Conservation (phyloP, 2,329 filamentous ascomycete species). For the Stagonosporopsis tanaceti region DNA sequence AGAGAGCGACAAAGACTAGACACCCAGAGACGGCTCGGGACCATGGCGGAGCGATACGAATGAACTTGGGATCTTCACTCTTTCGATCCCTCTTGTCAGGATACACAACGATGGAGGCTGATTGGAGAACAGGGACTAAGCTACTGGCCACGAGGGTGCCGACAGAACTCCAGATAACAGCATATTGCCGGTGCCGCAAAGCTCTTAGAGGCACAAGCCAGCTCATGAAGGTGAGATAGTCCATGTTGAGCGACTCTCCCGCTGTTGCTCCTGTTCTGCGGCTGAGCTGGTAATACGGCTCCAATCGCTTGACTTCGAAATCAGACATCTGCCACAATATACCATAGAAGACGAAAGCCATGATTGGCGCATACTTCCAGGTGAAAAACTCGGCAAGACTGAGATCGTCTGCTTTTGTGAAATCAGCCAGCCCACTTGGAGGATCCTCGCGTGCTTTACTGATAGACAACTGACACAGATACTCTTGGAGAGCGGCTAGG, state of each 20-base stretch:
- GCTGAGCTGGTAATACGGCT: constrained; percentile 58
- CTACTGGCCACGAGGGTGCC: constrained; percentile 72
- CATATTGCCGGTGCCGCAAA: constrained; percentile 69
- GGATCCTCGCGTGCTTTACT: constrained; percentile 24
- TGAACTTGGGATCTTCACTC: constrained; percentile 59
- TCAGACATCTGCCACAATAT: constrained; percentile 60
- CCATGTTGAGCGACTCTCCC: constrained; percentile 70
- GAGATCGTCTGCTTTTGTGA: constrained; percentile 40
- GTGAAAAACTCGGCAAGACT: constrained; percentile 44
- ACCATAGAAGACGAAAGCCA: constrained; percentile 58
- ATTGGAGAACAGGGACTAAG: constrained; percentile 72
- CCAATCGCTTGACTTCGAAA: constrained; percentile 60
- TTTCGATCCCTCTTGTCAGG: constrained; percentile 60
- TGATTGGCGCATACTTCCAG: constrained; percentile 53
- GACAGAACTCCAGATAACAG: constrained; percentile 71
- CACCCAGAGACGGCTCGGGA: constrained; percentile 68
- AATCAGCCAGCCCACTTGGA: constrained; percentile 39
- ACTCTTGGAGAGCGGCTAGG: constrained; percentile 49
- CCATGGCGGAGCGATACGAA: constrained; percentile 65
- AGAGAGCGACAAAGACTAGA: constrained; percentile 65
- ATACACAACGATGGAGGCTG: constrained; percentile 66
- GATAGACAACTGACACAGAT: constrained; percentile 47
- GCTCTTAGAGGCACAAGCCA: constrained; percentile 71
- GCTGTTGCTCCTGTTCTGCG: constrained; percentile 48
- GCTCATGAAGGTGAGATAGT: constrained; percentile 74